phyloP scores from a whole-genome alignment of 192 early-diverging fungal genomes.

The Backusella circina region DNA sequence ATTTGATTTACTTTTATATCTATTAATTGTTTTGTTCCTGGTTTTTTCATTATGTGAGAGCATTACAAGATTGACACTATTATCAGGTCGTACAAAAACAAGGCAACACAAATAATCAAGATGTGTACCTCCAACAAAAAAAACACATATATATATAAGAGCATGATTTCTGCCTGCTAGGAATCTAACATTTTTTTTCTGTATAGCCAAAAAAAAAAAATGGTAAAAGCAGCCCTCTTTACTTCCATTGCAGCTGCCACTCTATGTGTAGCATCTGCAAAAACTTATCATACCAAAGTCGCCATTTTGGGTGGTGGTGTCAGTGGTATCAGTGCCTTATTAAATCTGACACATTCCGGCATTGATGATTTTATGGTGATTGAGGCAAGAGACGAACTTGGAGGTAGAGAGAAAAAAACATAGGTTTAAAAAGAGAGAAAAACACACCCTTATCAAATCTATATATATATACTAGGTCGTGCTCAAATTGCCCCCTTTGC shows the following conservation, averaged over 20 bases:
- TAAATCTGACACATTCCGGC: slow-evolving; percentile 21
- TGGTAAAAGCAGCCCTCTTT: neutral
- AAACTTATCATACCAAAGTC: slow-evolving; percentile 27
- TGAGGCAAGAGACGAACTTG: slow-evolving; percentile 30
- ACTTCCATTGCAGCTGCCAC: neutral
- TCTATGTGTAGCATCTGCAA: neutral
- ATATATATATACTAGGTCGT: slow-evolving; percentile 13
- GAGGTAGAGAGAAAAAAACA: slow-evolving; percentile 9
- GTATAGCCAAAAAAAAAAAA: too few species aligned
- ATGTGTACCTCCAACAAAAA: neutral
- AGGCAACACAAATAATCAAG: neutral
- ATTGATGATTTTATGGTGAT: slow-evolving; percentile 38
- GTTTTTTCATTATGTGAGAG: neutral
- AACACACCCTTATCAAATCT: neutral
- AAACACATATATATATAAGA: neutral
- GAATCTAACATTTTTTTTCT: too few species aligned
- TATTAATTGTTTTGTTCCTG: neutral
- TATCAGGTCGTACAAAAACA: neutral
- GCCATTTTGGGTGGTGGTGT: slow-evolving; percentile 40
- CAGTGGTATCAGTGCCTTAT: slow-evolving; percentile 32
- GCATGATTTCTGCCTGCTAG: neutral
- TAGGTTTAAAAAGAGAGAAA: too few species aligned
- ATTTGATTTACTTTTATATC: too few species aligned
- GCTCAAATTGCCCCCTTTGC: slow-evolving; percentile 30
- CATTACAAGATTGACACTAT: neutral